A percentile compares a stretch with the other conserved stretches of the same genome.
Conservation (phyloP, 306 rosid genomes). For the Herpetospermum pedunculosum region DNA sequence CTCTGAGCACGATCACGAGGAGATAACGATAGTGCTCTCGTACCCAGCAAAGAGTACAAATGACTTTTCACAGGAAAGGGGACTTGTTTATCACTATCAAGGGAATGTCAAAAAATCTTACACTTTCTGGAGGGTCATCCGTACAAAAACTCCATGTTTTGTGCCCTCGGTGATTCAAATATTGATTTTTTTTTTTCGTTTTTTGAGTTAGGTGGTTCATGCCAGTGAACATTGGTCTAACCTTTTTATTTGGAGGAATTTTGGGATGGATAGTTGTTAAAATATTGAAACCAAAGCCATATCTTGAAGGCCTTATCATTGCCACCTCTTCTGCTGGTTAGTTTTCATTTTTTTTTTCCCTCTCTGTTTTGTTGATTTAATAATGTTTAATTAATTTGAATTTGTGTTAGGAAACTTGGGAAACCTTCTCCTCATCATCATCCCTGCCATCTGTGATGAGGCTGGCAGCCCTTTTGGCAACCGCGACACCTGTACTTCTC, state of each 20-base stretch:
- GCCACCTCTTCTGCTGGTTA: conserved; percentile 77
- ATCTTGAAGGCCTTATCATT: conserved; percentile 67
- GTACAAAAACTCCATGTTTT: no score
- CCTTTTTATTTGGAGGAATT: conserved; percentile 68
- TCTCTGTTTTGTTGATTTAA: not conserved
- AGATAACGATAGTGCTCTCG: no score
- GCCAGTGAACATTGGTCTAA: conserved; percentile 65
- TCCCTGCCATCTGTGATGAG: conserved; percentile 77
- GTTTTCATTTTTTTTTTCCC: not conserved
- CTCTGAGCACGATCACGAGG: no score
- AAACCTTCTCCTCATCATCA: conserved; percentile 55
- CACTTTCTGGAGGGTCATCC: no score
- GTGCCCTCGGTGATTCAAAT: no score
- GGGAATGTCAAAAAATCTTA: no score
- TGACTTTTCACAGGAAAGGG: no score
- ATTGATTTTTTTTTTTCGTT: not conserved
- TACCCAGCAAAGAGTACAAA: no score
- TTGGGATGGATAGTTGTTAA: conserved; percentile 75
- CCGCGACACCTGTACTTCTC: conserved; percentile 22
- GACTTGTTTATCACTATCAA: no score
- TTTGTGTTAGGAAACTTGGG: conserved; percentile 71
- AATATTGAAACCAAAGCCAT: conserved; percentile 53
- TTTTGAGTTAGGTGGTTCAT: conserved; percentile 84
- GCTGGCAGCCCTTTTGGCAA: conserved; percentile 71
- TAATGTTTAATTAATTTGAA: not conserved